phyloP scores from a whole-genome alignment of 768 basidiomycete genomes.

The Dacryopinax spathularia region DNA sequence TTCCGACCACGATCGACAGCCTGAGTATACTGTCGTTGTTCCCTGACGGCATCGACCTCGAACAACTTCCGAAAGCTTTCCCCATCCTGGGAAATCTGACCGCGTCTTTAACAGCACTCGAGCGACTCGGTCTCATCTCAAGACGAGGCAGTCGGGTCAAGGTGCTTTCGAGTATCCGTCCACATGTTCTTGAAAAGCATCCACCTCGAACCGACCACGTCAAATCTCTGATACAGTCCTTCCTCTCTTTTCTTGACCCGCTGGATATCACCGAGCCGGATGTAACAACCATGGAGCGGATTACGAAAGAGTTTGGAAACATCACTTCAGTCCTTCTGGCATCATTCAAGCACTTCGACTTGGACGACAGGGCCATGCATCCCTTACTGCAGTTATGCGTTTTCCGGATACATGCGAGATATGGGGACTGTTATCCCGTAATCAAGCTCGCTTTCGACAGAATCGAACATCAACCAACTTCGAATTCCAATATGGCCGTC shows the following conservation, averaged over 20 bases:
- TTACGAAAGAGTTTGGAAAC: neutral
- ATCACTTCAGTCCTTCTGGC: neutral
- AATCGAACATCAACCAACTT: neutral
- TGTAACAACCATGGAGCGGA: neutral
- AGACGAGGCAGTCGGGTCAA: neutral
- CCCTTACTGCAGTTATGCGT: neutral
- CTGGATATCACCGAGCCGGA: neutral
- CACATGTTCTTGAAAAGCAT: neutral
- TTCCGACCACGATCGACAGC: neutral
- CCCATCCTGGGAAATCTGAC: neutral
- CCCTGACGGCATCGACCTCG: neutral
- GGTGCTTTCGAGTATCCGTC: neutral
- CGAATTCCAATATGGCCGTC: neutral
- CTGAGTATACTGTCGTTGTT: neutral
- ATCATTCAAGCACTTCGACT: neutral
- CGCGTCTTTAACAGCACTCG: neutral
- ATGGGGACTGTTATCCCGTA: neutral
- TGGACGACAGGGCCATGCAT: neutral
- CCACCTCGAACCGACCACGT: neutral
- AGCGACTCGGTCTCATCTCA: neutral
- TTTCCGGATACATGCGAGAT: neutral
- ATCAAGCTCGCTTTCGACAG: neutral
- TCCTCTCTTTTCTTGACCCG: neutral
- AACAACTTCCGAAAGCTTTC: neutral
- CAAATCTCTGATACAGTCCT: neutral